Percentiles rank a stretch among this genome's conserved stretches.
phyloP scores from a whole-genome alignment of 2,329 filamentous ascomycete genomes.

The Drechmeria coniospora region DNA sequence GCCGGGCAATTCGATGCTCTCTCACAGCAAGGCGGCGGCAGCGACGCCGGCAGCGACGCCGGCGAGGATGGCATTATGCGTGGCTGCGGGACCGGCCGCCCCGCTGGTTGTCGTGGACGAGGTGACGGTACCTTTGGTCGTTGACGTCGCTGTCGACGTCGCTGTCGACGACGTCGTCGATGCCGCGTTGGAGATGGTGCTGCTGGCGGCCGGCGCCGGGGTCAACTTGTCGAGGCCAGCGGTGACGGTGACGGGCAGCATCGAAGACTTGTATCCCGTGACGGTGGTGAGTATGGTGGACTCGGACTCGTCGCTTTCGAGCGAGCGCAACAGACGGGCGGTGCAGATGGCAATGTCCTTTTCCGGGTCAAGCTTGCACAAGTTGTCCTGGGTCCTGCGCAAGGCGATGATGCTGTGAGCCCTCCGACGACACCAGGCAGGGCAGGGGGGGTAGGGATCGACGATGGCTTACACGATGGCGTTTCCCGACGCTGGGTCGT shows the following conservation, averaged over 20 bases:
- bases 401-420: neutral
- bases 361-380: conserved; percentile 12
- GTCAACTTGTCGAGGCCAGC: conserved; percentile 21
- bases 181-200: conserved; percentile 6
- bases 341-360: conserved; percentile 12
- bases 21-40: conserved; percentile 19
- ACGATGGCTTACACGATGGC: no score
- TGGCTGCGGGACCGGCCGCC: conserved; percentile 16
- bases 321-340: conserved; percentile 1
- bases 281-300: conserved; percentile 2
- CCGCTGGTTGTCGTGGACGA: conserved; percentile 9
- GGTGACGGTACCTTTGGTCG: conserved; percentile 1
- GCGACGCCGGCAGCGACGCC: conserved; percentile 19
- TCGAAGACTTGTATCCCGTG: conserved; percentile 7
- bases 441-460: no score
- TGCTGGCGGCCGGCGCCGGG: conserved; percentile 3
- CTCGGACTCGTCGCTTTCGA: conserved; percentile 1
- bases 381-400: conserved; percentile 7
- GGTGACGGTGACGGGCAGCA: conserved; percentile 20
- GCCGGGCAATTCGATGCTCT: no score
- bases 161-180: conserved; percentile 6
- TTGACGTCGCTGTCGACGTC: conserved; percentile 4
- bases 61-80: conserved; percentile 19
- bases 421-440: neutral
- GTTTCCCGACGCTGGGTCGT: no score